Conservation (phyloP, 1,139 yeast genomes). For the Pichia cactophila region DNA sequence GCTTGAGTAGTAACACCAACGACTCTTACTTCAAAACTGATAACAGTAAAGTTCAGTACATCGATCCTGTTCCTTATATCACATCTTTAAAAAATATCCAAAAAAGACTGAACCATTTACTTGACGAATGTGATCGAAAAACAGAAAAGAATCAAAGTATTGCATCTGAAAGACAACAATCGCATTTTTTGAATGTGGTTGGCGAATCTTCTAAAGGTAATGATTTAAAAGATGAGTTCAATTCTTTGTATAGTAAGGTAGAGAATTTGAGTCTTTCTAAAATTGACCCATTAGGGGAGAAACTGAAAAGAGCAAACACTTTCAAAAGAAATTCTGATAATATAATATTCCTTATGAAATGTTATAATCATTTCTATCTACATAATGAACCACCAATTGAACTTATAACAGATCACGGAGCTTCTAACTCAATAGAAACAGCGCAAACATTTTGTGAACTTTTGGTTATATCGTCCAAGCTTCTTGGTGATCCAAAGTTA, state of each 20-base stretch:
- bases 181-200: slow-evolving; percentile 62
- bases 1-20: not conserved
- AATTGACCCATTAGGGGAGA: slow-evolving; percentile 69
- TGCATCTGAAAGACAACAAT: slow-evolving; percentile 55
- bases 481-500: slow-evolving; percentile 40
- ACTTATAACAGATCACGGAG: slow-evolving; percentile 33
- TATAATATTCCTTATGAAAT: slow-evolving; percentile 65
- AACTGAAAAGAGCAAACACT: slow-evolving; percentile 65
- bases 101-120: slow-evolving; percentile 56
- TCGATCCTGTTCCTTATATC: slow-evolving; percentile 92
- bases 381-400: slow-evolving; percentile 54
- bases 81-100: slow-evolving; percentile 86
- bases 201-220: slow-evolving; percentile 41
- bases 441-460: slow-evolving; percentile 65
- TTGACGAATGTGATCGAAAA: slow-evolving; percentile 43
- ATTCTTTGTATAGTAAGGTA: slow-evolving; percentile 51
- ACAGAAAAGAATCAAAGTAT: slow-evolving; percentile 45
- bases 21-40: slow-evolving; percentile 8
- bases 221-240: slow-evolving; percentile 36
- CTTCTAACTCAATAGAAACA: slow-evolving; percentile 45
- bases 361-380: slow-evolving; percentile 68
- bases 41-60: slow-evolving; percentile 28
- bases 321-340: slow-evolving; percentile 70
- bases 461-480: slow-evolving; percentile 56
- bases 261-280: slow-evolving; percentile 46